These are phyloP conservation scores for Artemisia argyi DNA, from an alignment of 129 eudicot species.

Conservation along the genomic window DNA sequence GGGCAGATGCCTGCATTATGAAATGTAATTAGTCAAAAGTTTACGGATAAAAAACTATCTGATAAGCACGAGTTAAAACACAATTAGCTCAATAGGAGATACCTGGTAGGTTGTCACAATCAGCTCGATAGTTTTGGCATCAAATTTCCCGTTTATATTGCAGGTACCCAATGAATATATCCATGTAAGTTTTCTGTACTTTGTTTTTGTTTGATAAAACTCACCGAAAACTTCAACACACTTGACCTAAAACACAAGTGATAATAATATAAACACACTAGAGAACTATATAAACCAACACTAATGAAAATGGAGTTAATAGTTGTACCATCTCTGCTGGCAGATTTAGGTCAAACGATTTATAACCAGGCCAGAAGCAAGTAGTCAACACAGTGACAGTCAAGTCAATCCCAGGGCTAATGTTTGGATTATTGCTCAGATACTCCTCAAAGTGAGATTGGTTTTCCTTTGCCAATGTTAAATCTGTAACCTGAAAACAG, in stretches of 20 bases:
- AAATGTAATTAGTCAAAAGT: slow-evolving; percentile 10
- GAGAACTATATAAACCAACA: neutral
- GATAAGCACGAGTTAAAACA: neutral
- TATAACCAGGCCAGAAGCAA: slow-evolving; percentile 95
- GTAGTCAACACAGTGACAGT: slow-evolving; percentile 86
- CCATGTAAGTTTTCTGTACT: slow-evolving; percentile 94
- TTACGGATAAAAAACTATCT: neutral
- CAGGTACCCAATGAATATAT: slow-evolving; percentile 94
- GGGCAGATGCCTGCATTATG: slow-evolving; percentile 71
- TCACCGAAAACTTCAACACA: slow-evolving; percentile 92
- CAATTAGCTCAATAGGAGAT: neutral
- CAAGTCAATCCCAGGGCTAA: slow-evolving; percentile 72
- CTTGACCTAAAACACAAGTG: slow-evolving; percentile 53
- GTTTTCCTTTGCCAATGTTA: slow-evolving; percentile 84
- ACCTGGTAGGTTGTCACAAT: slow-evolving; percentile 97
- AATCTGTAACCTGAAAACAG: slow-evolving; percentile 67
- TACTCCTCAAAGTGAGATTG: slow-evolving; percentile 82
- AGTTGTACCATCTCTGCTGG: slow-evolving; percentile 81
- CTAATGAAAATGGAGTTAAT: neutral
- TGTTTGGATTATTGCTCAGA: slow-evolving; percentile 46
- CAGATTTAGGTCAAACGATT: slow-evolving; percentile 79
- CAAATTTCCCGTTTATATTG: slow-evolving; percentile 82
- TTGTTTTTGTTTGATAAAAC: slow-evolving; percentile 87
- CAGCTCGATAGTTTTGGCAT: slow-evolving; percentile 75
- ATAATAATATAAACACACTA: slow-evolving; percentile 10